These are phyloP conservation scores for Leishmania turanica DNA, from an alignment of 208 protist genomes.

Conservation along the genomic window DNA sequence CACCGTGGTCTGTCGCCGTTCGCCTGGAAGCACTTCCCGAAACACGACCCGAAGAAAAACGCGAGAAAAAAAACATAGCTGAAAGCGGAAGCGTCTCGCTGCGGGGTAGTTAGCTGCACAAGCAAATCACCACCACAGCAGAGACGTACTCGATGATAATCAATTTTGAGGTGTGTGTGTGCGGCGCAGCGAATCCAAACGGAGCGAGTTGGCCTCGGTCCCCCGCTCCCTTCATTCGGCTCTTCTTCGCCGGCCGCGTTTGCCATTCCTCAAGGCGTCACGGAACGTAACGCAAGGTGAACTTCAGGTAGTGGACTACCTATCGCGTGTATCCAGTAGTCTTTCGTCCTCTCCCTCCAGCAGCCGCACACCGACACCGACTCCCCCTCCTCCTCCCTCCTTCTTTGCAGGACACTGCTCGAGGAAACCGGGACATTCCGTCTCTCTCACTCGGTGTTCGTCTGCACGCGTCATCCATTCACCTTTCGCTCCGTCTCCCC, in stretches of 20 bases:
- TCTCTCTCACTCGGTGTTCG: neutral
- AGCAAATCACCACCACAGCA: neutral
- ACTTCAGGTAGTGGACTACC: neutral
- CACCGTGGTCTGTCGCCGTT: neutral
- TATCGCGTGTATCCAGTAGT: neutral
- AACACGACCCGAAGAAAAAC: neutral
- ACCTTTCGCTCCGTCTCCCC: neutral
- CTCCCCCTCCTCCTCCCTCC: neutral
- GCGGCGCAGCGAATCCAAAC: neutral
- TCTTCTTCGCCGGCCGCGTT: neutral
- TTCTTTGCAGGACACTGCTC: neutral
- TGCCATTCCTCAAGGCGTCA: neutral
- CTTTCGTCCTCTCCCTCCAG: too few species aligned
- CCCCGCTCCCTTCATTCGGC: neutral
- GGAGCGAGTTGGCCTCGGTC: neutral
- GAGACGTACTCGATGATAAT: neutral
- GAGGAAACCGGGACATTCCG: neutral
- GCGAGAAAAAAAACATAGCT: neutral
- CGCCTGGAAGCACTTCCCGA: neutral
- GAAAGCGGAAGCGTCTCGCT: neutral
- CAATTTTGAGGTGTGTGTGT: neutral
- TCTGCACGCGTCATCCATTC: neutral
- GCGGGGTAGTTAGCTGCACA: neutral
- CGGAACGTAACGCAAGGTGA: neutral
- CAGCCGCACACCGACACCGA: neutral